phyloP scores from a whole-genome alignment of 2,329 filamentous ascomycete species.

The Trichoderma asperellum region DNA sequence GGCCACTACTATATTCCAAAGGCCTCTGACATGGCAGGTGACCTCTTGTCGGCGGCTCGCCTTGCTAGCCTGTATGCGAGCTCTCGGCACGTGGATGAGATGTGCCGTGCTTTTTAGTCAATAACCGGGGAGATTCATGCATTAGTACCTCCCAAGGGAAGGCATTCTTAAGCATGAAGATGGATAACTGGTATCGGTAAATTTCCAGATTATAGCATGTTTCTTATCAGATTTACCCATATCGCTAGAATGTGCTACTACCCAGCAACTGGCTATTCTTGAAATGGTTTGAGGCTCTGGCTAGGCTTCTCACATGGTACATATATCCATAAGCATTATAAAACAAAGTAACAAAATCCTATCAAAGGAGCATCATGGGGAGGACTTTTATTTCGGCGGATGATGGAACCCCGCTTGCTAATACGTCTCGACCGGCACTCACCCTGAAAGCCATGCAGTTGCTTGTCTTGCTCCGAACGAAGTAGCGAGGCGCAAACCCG shows the following conservation, averaged over 20 bases:
- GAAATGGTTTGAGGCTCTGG: neutral
- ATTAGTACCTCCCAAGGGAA: neutral
- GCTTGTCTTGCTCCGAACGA: constrained; percentile 84
- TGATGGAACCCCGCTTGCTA: neutral
- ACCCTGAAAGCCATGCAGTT: constrained; percentile 85
- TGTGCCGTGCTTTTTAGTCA: constrained; percentile 16
- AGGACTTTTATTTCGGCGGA: neutral
- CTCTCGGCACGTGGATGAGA: constrained; percentile 21
- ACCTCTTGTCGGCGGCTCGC: constrained; percentile 10
- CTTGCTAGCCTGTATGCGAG: neutral
- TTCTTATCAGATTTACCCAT: neutral
- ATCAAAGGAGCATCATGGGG: neutral
- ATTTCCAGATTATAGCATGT: neutral
- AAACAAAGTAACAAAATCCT: neutral
- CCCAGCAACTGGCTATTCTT: neutral
- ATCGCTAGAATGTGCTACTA: neutral
- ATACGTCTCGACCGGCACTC: constrained; percentile 20
- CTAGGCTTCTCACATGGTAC: constrained; percentile 1
- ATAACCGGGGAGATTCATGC: constrained; percentile 19
- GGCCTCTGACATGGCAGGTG: constrained; percentile 14
- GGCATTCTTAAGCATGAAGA: neutral
- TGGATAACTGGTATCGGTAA: neutral
- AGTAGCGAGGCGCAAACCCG: constrained; percentile 82
- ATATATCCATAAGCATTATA: constrained; percentile 6
- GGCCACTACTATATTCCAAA: constrained; percentile 6